Base-by-base conservation (phyloP, 2,329 filamentous ascomycete species). In the Penicillium sp. region DNA sequence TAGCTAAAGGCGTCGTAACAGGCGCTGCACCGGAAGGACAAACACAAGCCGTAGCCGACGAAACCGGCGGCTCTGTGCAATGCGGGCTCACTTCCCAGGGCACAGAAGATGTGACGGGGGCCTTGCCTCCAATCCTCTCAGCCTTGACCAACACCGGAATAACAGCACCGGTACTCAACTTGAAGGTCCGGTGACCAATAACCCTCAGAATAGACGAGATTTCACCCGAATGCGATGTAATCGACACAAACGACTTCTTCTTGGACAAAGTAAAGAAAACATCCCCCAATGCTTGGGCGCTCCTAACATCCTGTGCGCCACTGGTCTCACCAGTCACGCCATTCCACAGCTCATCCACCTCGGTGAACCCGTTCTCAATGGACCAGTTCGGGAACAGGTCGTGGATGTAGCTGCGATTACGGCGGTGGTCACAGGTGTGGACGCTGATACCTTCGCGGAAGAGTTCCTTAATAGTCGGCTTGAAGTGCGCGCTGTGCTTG, bases 361-460 rank as follows among this genome's bases (percentile, higher is more conserved):
- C 82, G 0, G 72, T 65, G 61, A 87, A 86, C 0, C 79, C 79
- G 2, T 70, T 61, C 63, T 86, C 84, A 60, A 86, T 77, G 0
- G 50, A 66, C 71, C 77, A 85, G 2, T 56, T 62, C 0, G 83
- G 83, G 63, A 82, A 85, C 15, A 75, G 66, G 1, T 66, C 31
- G 19, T 75, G 68, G 61, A 87, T 85, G 49, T 76, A 78, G 0
- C 75, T 72, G 50, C 73, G 77, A 57, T 68, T 77, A 56, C 76
- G 80, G 19, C 84, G 78, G 21, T 81, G 78, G 67, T 87, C 83
- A 62, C 85, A 87, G 0, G 84, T 87, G 68, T 87, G 84, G 39
- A 83, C 77, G 41, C 81, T 83, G 36, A 86, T 80, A 1, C 79
- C 78, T 68, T 87, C 85, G 17, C 84, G 76, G 49, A 86, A 75